A percentile compares a stretch with the other conserved stretches of the same genome.
phyloP scores from a whole-genome alignment of 768 basidiomycete genomes.

The Agrocybe chaxingu region DNA sequence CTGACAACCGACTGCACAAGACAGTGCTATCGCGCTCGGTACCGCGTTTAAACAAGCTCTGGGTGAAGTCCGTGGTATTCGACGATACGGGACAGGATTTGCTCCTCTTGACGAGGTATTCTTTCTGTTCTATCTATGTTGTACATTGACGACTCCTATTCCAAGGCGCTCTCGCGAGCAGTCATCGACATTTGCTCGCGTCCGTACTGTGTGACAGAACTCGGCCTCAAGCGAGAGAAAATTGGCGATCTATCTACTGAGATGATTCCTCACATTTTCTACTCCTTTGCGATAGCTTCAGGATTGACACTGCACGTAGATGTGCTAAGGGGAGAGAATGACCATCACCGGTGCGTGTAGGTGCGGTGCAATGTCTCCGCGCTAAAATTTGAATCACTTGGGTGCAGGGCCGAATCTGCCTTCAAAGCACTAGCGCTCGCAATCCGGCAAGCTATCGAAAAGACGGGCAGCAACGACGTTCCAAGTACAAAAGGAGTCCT shows the following conservation, averaged over 20 bases:
- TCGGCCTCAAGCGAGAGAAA: conserved; percentile 86
- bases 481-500: conserved; percentile 98
- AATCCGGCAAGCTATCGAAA: conserved; percentile 90
- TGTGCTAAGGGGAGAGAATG: conserved; percentile 92
- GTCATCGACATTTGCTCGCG: conserved; percentile 99
- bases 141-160: conserved; percentile 1
- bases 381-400: background rate
- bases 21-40: conserved; percentile 83
- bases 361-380: background rate
- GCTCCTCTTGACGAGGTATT: conserved; percentile 94
- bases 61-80: conserved; percentile 92
- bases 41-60: conserved; percentile 93
- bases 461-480: conserved; percentile 85
- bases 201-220: conserved; percentile 91
- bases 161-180: conserved; percentile 87
- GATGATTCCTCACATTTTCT: conserved; percentile 97
- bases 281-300: conserved; percentile 96
- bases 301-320: conserved; percentile 94
- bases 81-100: conserved; percentile 93
- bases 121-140: conserved; percentile 1
- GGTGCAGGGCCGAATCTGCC: conserved; percentile 84
- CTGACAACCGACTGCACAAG: conserved; percentile 52
- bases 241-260: conserved; percentile 94
- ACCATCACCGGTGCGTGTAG: conserved; percentile 83
- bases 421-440: conserved; percentile 98